Evolutionary conservation across 768 basidiomycete genomes (phyloP).

Genomic region (Rhodotorula babjevae): DNA sequence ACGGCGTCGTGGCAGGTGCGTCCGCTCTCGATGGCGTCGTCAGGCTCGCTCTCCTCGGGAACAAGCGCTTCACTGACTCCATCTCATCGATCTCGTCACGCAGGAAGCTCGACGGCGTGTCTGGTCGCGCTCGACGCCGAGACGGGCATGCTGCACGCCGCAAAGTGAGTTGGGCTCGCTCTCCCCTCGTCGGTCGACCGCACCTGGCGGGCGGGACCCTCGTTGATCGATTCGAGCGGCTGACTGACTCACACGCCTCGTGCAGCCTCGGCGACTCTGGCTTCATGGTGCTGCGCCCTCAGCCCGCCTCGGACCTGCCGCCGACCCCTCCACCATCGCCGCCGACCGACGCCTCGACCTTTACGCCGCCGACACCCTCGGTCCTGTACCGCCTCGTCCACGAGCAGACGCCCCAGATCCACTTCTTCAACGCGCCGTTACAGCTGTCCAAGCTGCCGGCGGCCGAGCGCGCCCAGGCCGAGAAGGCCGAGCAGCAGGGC

Average conservation of each 20-base stretch:
- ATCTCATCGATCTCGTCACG: rapidly evolving
- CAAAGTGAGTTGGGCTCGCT: constrained; percentile 15
- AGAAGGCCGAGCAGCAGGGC: background rate
- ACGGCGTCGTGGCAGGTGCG: constrained; percentile 31
- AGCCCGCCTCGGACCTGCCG: background rate
- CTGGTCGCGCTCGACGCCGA: constrained; percentile 19
- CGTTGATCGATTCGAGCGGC: too few relatives aligned
- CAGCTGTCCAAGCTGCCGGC: constrained; percentile 41
- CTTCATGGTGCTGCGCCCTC: constrained; percentile 26
- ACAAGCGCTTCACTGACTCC: background rate
- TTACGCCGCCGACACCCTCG: background rate
- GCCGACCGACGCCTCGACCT: background rate
- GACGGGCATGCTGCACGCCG: constrained; percentile 26
- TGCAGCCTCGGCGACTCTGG: constrained; percentile 32
- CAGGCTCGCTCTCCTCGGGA: rapidly evolving
- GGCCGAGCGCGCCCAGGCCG: background rate
- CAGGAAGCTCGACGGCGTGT: constrained; percentile 35
- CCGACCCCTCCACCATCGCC: constrained; percentile 9
- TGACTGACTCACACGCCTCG: background rate
- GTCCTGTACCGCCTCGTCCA: constrained; percentile 6
- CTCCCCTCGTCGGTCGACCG: background rate
- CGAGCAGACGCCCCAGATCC: constrained; percentile 17
- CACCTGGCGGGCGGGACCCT: background rate
- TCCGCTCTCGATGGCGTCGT: background rate
- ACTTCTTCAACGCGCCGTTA: constrained; percentile 40